These are phyloP conservation scores for Rhodofomes roseus DNA, from an alignment of 1,284 basidiomycete species.

Conservation along the genomic window DNA sequence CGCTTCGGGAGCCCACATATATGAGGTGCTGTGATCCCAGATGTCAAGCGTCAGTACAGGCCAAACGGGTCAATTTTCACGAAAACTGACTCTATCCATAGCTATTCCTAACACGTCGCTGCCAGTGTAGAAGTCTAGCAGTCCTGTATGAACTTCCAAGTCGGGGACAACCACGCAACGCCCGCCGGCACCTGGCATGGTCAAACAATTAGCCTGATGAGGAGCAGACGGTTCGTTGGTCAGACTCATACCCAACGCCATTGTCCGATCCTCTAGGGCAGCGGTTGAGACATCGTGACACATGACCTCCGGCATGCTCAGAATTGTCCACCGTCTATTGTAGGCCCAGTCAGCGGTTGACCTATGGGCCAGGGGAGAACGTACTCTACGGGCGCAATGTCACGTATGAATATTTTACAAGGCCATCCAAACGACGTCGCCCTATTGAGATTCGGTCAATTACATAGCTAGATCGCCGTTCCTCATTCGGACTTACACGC, in stretches of 20 bases:
- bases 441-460: constrained; percentile 24
- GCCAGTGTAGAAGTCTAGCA: constrained; percentile 39
- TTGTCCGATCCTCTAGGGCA: constrained; percentile 42
- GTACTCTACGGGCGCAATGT: constrained; percentile 14
- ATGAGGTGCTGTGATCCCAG: constrained; percentile 40
- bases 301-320: constrained; percentile 32
- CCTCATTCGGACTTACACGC: constrained; percentile 6
- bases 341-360: background rate
- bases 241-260: constrained; percentile 49
- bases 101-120: constrained; percentile 62
- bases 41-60: no score
- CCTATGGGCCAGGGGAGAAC: background rate
- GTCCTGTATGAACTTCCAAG: constrained; percentile 35
- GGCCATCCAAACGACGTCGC: constrained; percentile 50
- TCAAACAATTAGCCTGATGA: background rate
- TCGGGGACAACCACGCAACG: constrained; percentile 48
- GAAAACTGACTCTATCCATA: constrained; percentile 41
- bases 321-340: constrained; percentile 24
- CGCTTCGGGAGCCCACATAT: constrained; percentile 62
- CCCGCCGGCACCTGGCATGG: constrained; percentile 6
- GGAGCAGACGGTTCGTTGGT: background rate
- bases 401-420: constrained; percentile 46
- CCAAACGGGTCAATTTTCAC: no score
- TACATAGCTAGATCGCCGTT: background rate
- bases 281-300: constrained; percentile 59